Conservation (phyloP, 176 grass and related monocot genomes). For the Carex parvula region DNA sequence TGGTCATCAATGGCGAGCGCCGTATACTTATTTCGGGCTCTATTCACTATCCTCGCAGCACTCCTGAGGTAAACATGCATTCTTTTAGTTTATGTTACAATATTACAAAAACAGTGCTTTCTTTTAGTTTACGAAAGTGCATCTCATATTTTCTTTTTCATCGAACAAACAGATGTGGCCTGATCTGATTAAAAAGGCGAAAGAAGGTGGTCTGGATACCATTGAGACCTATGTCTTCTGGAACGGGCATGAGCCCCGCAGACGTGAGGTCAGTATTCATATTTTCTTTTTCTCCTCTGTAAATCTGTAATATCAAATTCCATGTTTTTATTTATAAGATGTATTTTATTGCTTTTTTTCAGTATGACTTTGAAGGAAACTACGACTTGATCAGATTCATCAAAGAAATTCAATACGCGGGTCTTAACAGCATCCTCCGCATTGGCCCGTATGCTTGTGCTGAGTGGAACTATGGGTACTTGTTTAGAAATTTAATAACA, state of each 20-base stretch:
- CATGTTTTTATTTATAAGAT: background rate
- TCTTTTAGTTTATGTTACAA: background rate
- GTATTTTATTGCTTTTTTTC: background rate
- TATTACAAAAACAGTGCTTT: background rate
- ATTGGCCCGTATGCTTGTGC: constrained; percentile 50
- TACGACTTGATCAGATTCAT: constrained; percentile 51
- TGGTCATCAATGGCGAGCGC: constrained; percentile 35
- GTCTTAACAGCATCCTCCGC: constrained; percentile 39
- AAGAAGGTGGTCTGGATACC: constrained; percentile 50
- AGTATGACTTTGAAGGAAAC: constrained; percentile 59
- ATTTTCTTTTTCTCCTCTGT: background rate
- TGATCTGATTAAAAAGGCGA: constrained; percentile 46
- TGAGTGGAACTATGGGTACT: constrained; percentile 52
- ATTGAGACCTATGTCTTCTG: constrained; percentile 67
- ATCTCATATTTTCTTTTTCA: background rate
- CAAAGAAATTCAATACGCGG: constrained; percentile 50
- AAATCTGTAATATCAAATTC: background rate
- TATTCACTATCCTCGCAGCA: constrained; percentile 46
- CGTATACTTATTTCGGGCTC: constrained; percentile 34
- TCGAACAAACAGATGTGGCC: constrained; percentile 48
- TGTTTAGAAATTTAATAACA: constrained; percentile 5
- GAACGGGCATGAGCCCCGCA: constrained; percentile 50
- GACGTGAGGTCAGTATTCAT: constrained; percentile 31
- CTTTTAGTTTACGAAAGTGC: background rate
- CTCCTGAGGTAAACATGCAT: constrained; percentile 29